These are phyloP conservation scores for Talaromyces sp. DNA, from an alignment of 2,329 filamentous ascomycete species.

Conservation along the genomic window DNA sequence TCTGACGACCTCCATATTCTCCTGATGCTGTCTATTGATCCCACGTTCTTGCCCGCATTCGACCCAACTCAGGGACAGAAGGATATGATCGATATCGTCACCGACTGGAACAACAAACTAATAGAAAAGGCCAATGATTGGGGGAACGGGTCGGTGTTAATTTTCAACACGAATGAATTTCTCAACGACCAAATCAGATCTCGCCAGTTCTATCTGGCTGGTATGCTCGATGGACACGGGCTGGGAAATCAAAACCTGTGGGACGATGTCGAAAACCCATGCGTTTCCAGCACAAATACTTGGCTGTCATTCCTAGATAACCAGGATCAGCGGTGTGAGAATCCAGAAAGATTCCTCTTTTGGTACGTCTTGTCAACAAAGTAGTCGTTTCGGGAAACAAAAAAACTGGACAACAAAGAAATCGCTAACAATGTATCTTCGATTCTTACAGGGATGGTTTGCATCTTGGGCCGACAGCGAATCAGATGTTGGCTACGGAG, in stretches of 20 bases:
- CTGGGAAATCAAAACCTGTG: slow-evolving; percentile 32
- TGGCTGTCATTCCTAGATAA: slow-evolving; percentile 23
- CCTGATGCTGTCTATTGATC: slow-evolving; percentile 37
- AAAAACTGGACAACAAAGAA: slow-evolving; percentile 7
- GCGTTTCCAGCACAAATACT: slow-evolving; percentile 28
- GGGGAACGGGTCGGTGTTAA: slow-evolving; percentile 34
- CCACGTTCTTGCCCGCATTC: slow-evolving; percentile 41
- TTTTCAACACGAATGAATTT: slow-evolving; percentile 42
- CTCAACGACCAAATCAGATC: slow-evolving; percentile 39
- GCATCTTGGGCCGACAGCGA: slow-evolving; percentile 38
- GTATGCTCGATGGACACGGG: slow-evolving; percentile 35
- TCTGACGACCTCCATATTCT: slow-evolving; percentile 35
- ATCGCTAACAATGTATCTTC: slow-evolving; percentile 16
- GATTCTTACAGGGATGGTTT: slow-evolving; percentile 37
- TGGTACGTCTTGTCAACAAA: slow-evolving; percentile 32
- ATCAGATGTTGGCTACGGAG: slow-evolving; percentile 37
- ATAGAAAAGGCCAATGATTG: slow-evolving; percentile 30
- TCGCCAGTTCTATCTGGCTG: slow-evolving; percentile 35
- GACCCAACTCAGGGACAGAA: slow-evolving; percentile 28
- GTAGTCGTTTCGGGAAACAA: slow-evolving; percentile 13
- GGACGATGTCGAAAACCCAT: slow-evolving; percentile 38
- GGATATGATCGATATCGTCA: slow-evolving; percentile 31
- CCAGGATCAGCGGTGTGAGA: slow-evolving; percentile 28
- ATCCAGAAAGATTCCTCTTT: slow-evolving; percentile 40
- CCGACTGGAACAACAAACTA: slow-evolving; percentile 36